Evolutionary conservation across 2,329 filamentous ascomycete genomes (phyloP), one percentile per base, ranked within the genome.

Genomic region (Cladobotryum mycophilum): DNA sequence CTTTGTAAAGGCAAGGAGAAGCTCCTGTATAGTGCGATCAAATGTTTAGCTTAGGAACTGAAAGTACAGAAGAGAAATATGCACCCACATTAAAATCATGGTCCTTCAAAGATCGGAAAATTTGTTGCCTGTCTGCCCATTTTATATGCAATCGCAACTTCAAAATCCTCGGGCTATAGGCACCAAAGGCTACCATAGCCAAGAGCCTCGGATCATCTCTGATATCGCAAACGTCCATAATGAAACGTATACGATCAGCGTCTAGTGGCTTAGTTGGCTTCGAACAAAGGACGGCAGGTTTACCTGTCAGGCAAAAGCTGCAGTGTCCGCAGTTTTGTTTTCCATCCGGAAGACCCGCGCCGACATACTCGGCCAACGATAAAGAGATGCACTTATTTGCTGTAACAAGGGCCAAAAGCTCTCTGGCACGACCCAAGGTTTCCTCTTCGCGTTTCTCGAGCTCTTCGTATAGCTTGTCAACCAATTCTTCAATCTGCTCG

Each of bases 161-260:
- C 5, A 64, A 70, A 1, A 81, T 70, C 1, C 80, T 65, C 0
- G 81, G 82, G 56, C 79, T 84, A 41, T 68, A 70, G 59, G 85
- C 84, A 0, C 82, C 82, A 60, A 84, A 85, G 0, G 80, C 81
- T 4, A 85, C 65, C 17, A 77, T 71, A 0, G 82, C 79, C 25
- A 85, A 65, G 55, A 82, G 78, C 12, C 81, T 64, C 2, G 81
- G 70, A 59, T 85, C 81, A 43, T 85, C 77, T 2, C 78, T 69
- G 1, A 75, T 71, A 1, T 64, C 56, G 12, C 76, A 73, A 0
- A 62, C 67, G 0, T 61, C 53, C 1, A 84, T 63, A 0, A 84
- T 64, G 1, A 58, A 61, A 6, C 62, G 51, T 43, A 83, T 75
- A 0, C 67, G 66, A 0, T 52, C 52, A 0, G 56, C 49, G 49